Percentiles rank a stretch among this genome's conserved stretches.
These are phyloP conservation scores for Yamadazyma mexicana DNA, from an alignment of 1,139 yeast genomes.

Conservation along the genomic window DNA sequence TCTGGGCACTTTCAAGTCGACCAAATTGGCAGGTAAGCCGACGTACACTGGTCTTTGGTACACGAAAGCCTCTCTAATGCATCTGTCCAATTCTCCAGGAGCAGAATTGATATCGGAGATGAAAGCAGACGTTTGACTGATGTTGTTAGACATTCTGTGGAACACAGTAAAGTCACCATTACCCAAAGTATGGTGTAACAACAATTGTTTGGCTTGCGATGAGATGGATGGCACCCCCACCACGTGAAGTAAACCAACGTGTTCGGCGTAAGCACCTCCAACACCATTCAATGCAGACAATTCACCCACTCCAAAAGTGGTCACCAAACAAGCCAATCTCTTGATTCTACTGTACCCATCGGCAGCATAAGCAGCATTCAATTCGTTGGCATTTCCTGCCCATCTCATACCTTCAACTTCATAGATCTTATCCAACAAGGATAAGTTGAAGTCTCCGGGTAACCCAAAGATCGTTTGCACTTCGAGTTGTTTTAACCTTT, in stretches of 20 bases:
- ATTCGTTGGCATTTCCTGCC: conserved; percentile 47
- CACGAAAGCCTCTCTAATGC: conserved; percentile 69
- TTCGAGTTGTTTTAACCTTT: conserved; percentile 41
- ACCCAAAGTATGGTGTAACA: conserved; percentile 47
- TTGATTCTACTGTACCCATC: conserved; percentile 44
- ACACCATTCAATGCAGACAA: conserved; percentile 41
- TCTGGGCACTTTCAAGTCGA: conserved; percentile 62
- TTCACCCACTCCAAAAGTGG: conserved; percentile 47
- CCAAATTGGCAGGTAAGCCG: conserved; percentile 81
- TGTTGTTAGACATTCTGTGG: conserved; percentile 57
- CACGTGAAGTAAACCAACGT: conserved; percentile 40
- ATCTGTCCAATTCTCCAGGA: conserved; percentile 68
- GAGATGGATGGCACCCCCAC: conserved; percentile 42
- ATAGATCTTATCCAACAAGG: conserved; percentile 38
- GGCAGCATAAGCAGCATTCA: conserved; percentile 46
- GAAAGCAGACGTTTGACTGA: conserved; percentile 65
- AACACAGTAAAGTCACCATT: conserved; percentile 48
- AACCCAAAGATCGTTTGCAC: conserved; percentile 44
- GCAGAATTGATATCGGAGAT: conserved; percentile 64
- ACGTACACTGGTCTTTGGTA: conserved; percentile 82
- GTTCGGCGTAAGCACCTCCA: conserved; percentile 45
- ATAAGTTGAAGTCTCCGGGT: conserved; percentile 43
- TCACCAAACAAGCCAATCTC: conserved; percentile 37
- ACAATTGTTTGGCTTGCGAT: conserved; percentile 38
- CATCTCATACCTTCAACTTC: conserved; percentile 40